Evolutionary conservation across 805 yeast genomes (phyloP), one percentile per base, ranked within the genome.

Genomic region (Danielia reshetovae): DNA sequence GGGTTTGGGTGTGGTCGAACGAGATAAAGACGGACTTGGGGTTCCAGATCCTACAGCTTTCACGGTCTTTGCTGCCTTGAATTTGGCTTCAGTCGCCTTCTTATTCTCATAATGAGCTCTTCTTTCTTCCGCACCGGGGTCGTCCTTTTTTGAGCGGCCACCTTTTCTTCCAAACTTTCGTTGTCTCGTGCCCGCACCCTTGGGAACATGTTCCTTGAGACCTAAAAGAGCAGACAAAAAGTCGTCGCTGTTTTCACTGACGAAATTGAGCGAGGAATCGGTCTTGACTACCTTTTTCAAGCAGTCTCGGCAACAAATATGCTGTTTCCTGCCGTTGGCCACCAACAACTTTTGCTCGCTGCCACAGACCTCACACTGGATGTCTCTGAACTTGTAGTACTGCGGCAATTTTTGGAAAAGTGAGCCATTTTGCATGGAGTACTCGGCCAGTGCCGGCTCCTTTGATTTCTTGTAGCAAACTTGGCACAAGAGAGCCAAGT

Each of bases 381-480:
- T 59, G 40, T 75, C 79, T 54, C 81, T 59, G 28, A 74, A 74
- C 29, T 57, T 68, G 39, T 57, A 57, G 49, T 77, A 77, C 29
- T 60, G 71, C 3, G 60, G 60, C 51, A 75, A 59, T 46, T 63
- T 73, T 37, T 55, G 57, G 43, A 77, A 62, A n/a, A 77, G 54
- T 0, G 81, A 68, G 3, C 84, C 84, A 45, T 77, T 77, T 2
- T 70, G 59, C 4, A 75, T 46, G 2, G 77, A 57, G 43, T 77
- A 76, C 32, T 68, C 70, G 1, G 77, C 70, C 2, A 72, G 60
- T 0, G 79, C 71, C 30, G 60, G 65, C 10, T 68, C 75, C 18
- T 62, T 68, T 24, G 17, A 26, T 40, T 70, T 72, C 22, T 43
- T 47, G 14, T 66, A 54, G 49, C 84, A 77, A 4, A 40, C 30